phyloP scores from a whole-genome alignment of 768 basidiomycete species.

The Multifurca ochricompacta region DNA sequence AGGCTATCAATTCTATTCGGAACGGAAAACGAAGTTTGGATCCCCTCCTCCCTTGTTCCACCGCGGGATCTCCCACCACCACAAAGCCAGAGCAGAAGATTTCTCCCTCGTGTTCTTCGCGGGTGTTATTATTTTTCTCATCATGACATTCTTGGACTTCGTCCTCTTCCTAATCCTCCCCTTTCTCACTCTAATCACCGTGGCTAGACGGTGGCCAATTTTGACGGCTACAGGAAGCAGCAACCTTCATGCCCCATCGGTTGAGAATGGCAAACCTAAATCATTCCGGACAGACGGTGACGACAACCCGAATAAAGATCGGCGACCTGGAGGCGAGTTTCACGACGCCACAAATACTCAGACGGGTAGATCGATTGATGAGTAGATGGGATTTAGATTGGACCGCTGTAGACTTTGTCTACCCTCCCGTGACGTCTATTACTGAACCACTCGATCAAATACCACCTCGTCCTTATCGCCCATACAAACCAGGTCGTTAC shows the following conservation, averaged over 20 bases:
- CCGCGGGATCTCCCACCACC: too few species aligned
- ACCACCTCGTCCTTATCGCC: constrained; percentile 55
- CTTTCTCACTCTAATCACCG: neutral
- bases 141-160: neutral
- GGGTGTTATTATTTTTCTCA: too few species aligned
- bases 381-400: too few species aligned
- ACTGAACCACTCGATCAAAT: constrained; percentile 34
- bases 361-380: too few species aligned
- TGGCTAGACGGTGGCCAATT: neutral
- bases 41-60: too few species aligned
- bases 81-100: too few species aligned
- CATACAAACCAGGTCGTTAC: constrained; percentile 55
- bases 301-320: constrained; percentile 20
- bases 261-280: neutral
- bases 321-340: constrained; percentile 24
- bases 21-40: too few species aligned
- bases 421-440: constrained; percentile 42
- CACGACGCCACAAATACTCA: too few species aligned
- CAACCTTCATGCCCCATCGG: neutral
- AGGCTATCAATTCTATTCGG: too few species aligned
- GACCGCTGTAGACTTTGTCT: constrained; percentile 43
- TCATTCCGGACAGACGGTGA: neutral
- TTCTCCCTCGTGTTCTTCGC: too few species aligned
- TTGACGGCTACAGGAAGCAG: neutral
- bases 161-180: neutral